These are phyloP conservation scores for Avena eriantha DNA, from an alignment of 176 grass and related monocot species.

Conservation along the genomic window DNA sequence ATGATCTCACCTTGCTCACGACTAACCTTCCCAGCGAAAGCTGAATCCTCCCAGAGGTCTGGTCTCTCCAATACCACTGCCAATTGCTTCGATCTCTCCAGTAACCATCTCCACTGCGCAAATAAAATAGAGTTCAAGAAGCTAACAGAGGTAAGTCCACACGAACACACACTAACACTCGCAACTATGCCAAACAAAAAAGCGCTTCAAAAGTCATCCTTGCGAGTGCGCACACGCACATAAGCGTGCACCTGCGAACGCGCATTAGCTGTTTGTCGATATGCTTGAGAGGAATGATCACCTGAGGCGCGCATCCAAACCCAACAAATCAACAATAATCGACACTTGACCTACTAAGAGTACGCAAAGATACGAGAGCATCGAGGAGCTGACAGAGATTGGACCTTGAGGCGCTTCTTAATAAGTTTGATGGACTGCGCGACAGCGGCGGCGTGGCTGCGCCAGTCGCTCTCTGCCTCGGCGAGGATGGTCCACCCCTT, in stretches of 20 bases:
- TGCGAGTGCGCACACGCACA: neutral
- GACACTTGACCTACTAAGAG: neutral
- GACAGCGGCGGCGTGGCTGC: constrained; percentile 88
- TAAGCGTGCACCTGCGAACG: neutral
- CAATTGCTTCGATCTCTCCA: constrained; percentile 72
- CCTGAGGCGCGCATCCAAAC: neutral
- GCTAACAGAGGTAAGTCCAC: neutral
- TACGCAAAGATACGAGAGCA: neutral
- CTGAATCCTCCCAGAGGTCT: constrained; percentile 91
- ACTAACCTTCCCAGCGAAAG: constrained; percentile 81
- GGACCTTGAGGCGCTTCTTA: constrained; percentile 91
- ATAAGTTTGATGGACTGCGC: constrained; percentile 86
- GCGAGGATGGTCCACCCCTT: constrained; percentile 92
- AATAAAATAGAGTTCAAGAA: constrained; percentile 30
- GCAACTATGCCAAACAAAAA: neutral
- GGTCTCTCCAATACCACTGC: constrained; percentile 71
- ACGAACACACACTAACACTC: neutral
- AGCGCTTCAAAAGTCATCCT: neutral
- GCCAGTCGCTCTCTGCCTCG: constrained; percentile 84
- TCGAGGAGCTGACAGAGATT: neutral
- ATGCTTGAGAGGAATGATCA: neutral
- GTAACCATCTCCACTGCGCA: constrained; percentile 79
- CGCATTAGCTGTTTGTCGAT: constrained; percentile 30
- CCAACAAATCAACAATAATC: neutral
- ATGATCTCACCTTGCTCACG: constrained; percentile 84